phyloP scores from a whole-genome alignment of 2,329 filamentous ascomycete genomes.

The Colletotrichum trifolii region DNA sequence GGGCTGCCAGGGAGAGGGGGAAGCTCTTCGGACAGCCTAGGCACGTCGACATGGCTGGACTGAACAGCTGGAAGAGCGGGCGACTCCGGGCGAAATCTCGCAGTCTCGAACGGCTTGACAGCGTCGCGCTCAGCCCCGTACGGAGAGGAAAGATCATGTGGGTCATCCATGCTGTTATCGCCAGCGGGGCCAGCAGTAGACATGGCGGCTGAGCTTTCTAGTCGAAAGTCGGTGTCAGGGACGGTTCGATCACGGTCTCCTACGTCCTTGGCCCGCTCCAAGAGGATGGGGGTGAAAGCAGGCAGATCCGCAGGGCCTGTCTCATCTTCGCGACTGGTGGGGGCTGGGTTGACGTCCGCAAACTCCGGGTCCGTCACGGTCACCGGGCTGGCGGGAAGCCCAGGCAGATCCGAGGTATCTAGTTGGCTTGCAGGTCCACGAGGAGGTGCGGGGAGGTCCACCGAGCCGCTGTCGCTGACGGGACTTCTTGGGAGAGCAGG shows the following conservation, averaged over 20 bases:
- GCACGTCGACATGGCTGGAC: not conserved
- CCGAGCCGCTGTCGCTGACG: not conserved
- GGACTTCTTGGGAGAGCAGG: conserved; percentile 25
- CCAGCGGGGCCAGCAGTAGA: too few species aligned
- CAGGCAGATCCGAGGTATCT: not conserved
- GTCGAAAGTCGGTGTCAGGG: too few species aligned
- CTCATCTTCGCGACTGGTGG: not conserved
- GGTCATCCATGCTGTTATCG: too few species aligned
- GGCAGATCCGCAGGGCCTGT: too few species aligned
- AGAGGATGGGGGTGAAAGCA: too few species aligned
- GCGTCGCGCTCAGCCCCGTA: not conserved
- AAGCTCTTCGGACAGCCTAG: too few species aligned
- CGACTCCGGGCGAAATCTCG: conserved; percentile 5
- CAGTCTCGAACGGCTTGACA: not conserved
- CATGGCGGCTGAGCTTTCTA: too few species aligned
- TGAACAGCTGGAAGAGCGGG: conserved; percentile 33
- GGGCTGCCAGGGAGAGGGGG: conserved; percentile 2
- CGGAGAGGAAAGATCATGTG: not conserved
- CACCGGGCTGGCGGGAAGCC: not conserved
- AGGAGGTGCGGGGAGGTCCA: not conserved
- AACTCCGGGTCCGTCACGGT: not conserved
- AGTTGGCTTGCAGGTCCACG: not conserved
- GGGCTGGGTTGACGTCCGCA: not conserved
- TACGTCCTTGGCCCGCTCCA: too few species aligned
- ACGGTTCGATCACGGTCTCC: too few species aligned